A percentile compares a stretch with the other conserved stretches of the same genome.
These are phyloP conservation scores for Comarum palustre DNA, from an alignment of 306 rosid genomes.

Conservation along the genomic window DNA sequence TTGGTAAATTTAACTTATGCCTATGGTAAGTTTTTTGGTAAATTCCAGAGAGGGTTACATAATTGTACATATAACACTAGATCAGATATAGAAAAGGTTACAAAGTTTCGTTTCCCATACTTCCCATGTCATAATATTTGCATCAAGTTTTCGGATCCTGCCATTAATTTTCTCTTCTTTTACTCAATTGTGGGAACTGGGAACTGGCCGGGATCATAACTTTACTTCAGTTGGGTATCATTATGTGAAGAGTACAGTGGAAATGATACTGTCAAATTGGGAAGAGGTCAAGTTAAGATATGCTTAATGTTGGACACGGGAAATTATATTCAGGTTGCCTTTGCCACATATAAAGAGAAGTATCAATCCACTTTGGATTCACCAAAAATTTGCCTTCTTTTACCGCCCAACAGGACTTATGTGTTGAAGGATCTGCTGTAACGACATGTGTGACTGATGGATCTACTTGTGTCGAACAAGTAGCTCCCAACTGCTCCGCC, in stretches of 20 bases:
- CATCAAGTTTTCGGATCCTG: background rate
- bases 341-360: slow-evolving; percentile 75
- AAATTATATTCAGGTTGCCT: slow-evolving; percentile 68
- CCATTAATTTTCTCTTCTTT: background rate
- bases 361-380: slow-evolving; percentile 75
- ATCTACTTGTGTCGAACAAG: slow-evolving; percentile 55
- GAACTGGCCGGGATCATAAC: background rate
- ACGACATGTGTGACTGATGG: slow-evolving; percentile 71
- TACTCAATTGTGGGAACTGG: background rate
- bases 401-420: slow-evolving; percentile 71
- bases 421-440: slow-evolving; percentile 63
- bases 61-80: background rate
- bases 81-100: no score
- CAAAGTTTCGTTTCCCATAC: background rate
- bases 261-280: background rate
- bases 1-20: no score
- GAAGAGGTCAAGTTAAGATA: background rate
- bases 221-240: background rate
- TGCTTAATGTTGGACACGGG: background rate
- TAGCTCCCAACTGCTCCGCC: slow-evolving; percentile 82
- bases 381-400: slow-evolving; percentile 59
- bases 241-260: background rate
- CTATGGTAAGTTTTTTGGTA: no score
- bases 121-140: no score
- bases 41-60: background rate